Base-by-base conservation (phyloP, 1,284 basidiomycete species). In the Gomphus bonarii region DNA sequence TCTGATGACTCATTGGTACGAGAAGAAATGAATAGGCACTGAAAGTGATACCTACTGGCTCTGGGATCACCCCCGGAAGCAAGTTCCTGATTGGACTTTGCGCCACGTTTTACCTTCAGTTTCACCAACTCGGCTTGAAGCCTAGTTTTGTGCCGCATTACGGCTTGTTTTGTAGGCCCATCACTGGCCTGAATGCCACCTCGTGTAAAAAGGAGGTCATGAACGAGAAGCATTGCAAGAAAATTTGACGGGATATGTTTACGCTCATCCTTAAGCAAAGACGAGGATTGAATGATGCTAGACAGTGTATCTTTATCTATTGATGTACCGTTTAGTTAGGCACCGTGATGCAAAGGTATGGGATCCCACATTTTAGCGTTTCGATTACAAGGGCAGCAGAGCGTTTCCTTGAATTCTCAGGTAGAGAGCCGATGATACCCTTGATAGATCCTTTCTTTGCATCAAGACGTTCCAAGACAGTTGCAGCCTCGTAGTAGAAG, bases 401-500 rank as follows among this genome's bases (percentile, higher is more conserved):
- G 57, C 88, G 78, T 69, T 89, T 92, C 66, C 89, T 80, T 64
- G 84, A 81, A 66, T 85, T 88, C 65, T 84, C 80, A 14, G 86
- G 81, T 20, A 91, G 74, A 33, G 80, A 80, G 22, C 82, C 81
- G 53, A 92, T 74, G 40, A 90, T 70, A 55, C 88, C 77, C 69
- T 91, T 87, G 67, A 97, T 87, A 7, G 90, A 93, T 12, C 91
- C 91, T 69, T 90, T 79, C 69, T 88, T 91, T 54, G 82, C 79
- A 67, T 94, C 88, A 58, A 97, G 77, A 63, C 84, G 84, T 67
- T 95, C 91, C 65, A 97, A 76, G 5, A 84, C 80, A 64, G 82
- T 78, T 60, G 86, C 86, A 61, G 90, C 89, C 67, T 88, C 84
- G 72, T 91, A 91, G 75, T 95, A 95, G 72, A 95, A 92, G 75